Evolutionary conservation across 2,329 filamentous ascomycete species (phyloP).

Genomic region (Hymenoscyphus repandus): DNA sequence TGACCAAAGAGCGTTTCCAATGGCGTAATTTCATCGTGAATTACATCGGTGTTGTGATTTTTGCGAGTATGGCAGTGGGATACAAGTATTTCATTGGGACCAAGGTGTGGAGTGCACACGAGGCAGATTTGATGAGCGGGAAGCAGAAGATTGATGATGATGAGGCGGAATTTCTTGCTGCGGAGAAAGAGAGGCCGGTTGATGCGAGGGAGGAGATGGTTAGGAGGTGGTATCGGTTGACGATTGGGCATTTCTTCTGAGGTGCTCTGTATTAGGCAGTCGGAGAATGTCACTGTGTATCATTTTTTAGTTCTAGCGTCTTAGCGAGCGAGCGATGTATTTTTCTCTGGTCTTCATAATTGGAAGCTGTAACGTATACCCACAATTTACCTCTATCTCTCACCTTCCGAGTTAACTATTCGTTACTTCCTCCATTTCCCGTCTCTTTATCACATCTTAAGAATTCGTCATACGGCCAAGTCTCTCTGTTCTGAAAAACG

Average conservation of each 20-base stretch:
- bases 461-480: no score
- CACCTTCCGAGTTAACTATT: no score
- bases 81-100: conserved; percentile 44
- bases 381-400: no score
- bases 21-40: conserved; percentile 62
- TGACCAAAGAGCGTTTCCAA: conserved; percentile 41
- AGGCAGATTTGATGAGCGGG: conserved; percentile 52
- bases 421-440: no score
- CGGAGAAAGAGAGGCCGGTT: conserved; percentile 16
- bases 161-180: conserved; percentile 39
- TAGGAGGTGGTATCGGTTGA: conserved; percentile 18
- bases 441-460: no score
- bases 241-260: conserved; percentile 25
- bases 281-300: no score
- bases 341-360: no score
- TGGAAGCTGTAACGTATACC: no score
- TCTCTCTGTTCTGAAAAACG: no score
- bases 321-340: no score
- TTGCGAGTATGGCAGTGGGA: conserved; percentile 53
- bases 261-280: not conserved
- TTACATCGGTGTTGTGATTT: conserved; percentile 59
- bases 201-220: conserved; percentile 14
- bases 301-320: no score
- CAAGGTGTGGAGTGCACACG: conserved; percentile 40
- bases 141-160: conserved; percentile 57